Conservation (phyloP, 192 early-diverging fungal species). For the Rhizoclosmatium sp. region DNA sequence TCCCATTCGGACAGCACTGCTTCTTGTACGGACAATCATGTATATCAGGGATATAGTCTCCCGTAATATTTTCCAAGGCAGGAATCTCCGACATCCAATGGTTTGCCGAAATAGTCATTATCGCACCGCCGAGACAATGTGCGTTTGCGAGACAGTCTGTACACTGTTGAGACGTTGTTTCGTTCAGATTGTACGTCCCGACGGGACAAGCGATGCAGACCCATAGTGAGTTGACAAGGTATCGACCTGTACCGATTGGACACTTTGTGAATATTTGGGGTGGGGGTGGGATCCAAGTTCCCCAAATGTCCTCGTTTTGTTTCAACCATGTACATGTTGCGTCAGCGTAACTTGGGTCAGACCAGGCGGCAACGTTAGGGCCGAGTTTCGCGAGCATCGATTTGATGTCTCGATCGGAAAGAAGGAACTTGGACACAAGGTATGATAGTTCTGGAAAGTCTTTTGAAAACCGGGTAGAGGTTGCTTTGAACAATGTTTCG, state of each 20-base stretch:
- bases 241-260: constrained; percentile 28
- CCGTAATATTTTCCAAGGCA: neutral
- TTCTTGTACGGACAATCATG: constrained; percentile 19
- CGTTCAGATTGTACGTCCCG: constrained; percentile 28
- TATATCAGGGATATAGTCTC: constrained; percentile 12
- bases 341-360: neutral
- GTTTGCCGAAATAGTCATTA: neutral
- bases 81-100: constrained; percentile 10
- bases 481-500: constrained; percentile 14
- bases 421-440: neutral
- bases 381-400: neutral
- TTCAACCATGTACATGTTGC: constrained; percentile 6
- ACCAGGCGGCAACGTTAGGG: neutral
- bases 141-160: neutral
- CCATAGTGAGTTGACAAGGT: constrained; percentile 4
- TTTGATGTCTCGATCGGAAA: constrained; percentile 10
- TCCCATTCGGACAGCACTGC: constrained; percentile 36
- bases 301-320: constrained; percentile 23
- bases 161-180: neutral
- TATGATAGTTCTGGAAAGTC: constrained; percentile 25
- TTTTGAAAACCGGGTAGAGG: neutral
- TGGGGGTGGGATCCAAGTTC: constrained; percentile 18
- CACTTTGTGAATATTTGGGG: constrained; percentile 4
- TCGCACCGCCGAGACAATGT: constrained; percentile 21
- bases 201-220: constrained; percentile 25